Evolutionary conservation across 345 rosid genomes (phyloP).

Genomic region (Boechera stricta): DNA sequence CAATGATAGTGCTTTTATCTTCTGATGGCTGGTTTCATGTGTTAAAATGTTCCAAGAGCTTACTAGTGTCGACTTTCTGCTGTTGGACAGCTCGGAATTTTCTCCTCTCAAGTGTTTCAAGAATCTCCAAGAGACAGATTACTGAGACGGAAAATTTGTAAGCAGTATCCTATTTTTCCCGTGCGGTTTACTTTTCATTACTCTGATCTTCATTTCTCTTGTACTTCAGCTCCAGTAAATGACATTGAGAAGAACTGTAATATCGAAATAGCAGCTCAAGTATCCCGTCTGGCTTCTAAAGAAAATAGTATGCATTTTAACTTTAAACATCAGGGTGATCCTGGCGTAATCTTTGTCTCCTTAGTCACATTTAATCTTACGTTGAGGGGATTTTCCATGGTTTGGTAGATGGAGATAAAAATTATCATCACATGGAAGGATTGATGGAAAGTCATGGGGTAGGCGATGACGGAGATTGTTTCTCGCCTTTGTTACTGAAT

Average conservation of each 20-base stretch:
- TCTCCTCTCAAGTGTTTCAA: constrained; percentile 97
- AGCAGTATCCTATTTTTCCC: constrained; percentile 16
- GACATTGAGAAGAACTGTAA: constrained; percentile 97
- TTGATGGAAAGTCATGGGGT: constrained; percentile 90
- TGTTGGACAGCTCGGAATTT: constrained; percentile 88
- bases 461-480: constrained; percentile 91
- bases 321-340: background rate
- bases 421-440: constrained; percentile 85
- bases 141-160: constrained; percentile 88
- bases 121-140: constrained; percentile 82
- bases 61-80: constrained; percentile 28
- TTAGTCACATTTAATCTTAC: constrained; percentile 4
- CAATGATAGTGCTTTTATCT: constrained; percentile 17
- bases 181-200: background rate
- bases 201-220: constrained; percentile 33
- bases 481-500: constrained; percentile 78
- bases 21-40: constrained; percentile 22
- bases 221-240: constrained; percentile 71
- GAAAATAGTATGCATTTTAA: constrained; percentile 42
- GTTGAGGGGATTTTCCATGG: background rate
- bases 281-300: constrained; percentile 63
- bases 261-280: constrained; percentile 87
- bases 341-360: constrained; percentile 23
- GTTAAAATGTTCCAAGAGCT: constrained; percentile 29
- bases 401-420: constrained; percentile 78